A percentile compares a stretch with the other conserved stretches of the same genome.
Conservation (phyloP, 1,139 yeast species). For the Hanseniaspora gamundiae region DNA sequence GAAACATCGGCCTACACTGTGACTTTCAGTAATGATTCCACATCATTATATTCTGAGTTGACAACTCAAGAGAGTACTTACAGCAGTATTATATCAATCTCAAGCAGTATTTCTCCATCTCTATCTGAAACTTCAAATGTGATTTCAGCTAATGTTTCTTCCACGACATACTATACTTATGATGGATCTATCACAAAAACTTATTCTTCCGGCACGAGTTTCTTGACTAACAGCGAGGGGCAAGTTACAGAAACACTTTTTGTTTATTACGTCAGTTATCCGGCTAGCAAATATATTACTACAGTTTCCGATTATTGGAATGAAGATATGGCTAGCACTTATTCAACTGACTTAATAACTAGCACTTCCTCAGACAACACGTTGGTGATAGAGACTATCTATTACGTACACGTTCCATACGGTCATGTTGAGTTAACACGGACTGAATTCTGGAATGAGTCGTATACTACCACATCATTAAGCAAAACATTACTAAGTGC, state of each 20-base stretch:
- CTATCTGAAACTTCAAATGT: background rate
- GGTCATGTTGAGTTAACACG: background rate
- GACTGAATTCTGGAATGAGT: constrained; percentile 7
- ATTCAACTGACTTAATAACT: background rate
- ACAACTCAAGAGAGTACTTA: no score
- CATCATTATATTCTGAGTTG: background rate
- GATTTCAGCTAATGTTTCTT: constrained; percentile 1
- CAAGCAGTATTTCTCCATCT: no score
- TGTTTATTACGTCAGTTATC: background rate
- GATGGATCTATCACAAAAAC: background rate
- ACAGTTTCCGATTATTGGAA: background rate
- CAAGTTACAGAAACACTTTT: background rate
- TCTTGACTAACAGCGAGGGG: background rate
- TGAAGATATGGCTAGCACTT: background rate
- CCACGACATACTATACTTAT: constrained; percentile 3
- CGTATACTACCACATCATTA: constrained; percentile 8
- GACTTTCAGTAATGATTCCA: no score
- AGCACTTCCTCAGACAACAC: background rate
- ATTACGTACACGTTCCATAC: constrained; percentile 1
- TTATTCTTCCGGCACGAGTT: background rate
- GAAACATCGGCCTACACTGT: no score
- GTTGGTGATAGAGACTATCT: constrained; percentile 2
- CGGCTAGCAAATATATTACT: background rate
- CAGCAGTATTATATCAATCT: no score
- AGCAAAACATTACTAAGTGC: constrained; percentile 7